phyloP scores from a whole-genome alignment of 2,329 filamentous ascomycete genomes.

The Hypoxylon sp. region DNA sequence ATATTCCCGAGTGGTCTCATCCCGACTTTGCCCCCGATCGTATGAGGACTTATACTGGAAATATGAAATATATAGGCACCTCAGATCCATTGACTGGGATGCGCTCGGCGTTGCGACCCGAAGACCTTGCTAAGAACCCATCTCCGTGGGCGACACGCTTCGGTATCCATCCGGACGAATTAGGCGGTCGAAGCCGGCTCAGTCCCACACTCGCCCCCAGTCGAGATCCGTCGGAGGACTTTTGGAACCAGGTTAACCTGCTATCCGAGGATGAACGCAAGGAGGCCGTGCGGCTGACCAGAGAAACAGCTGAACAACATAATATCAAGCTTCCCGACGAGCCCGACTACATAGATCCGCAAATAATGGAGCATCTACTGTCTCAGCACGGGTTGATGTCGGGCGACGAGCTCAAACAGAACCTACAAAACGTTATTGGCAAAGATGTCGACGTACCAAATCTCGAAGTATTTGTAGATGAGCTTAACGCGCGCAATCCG shows the following conservation, averaged over 20 bases:
- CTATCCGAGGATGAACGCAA: constrained; percentile 31
- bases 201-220: constrained; percentile 48
- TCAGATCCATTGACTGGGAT: constrained; percentile 29
- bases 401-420: constrained; percentile 26
- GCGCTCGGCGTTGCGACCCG: constrained; percentile 46
- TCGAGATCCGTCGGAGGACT: constrained; percentile 44
- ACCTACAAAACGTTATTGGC: constrained; percentile 11
- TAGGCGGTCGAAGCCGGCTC: constrained; percentile 50
- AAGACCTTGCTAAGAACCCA: constrained; percentile 43
- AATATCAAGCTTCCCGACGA: neutral
- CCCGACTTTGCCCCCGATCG: constrained; percentile 41
- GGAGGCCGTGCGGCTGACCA: constrained; percentile 14
- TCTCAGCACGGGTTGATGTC: constrained; percentile 12
- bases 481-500: constrained; percentile 11
- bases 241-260: constrained; percentile 40
- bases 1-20: constrained; percentile 49
- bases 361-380: constrained; percentile 42
- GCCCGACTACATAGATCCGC: constrained; percentile 39
- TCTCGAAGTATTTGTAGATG: constrained; percentile 42
- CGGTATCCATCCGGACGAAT: constrained; percentile 48
- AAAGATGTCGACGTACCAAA: constrained; percentile 4
- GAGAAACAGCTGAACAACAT: neutral
- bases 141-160: constrained; percentile 49
- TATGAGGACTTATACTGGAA: neutral
- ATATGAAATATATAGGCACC: neutral